Conservation (phyloP, 2,329 filamentous ascomycete genomes). For the Bipolaris gigantea region DNA sequence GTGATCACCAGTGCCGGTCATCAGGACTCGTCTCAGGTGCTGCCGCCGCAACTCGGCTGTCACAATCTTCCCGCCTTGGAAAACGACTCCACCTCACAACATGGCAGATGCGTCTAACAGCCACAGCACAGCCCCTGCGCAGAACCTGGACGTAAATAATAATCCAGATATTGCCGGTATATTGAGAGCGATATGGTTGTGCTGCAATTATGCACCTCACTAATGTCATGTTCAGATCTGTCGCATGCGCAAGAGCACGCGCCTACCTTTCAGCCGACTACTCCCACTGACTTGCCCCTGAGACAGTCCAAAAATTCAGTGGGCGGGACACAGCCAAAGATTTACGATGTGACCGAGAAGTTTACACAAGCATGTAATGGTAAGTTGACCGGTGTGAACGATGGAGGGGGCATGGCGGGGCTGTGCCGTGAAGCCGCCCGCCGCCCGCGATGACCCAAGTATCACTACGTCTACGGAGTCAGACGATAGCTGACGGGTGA, state of each 20-base stretch:
- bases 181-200: slow-evolving; percentile 16
- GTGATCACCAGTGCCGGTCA: slow-evolving; percentile 5
- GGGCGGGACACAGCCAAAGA: slow-evolving; percentile 38
- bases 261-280: slow-evolving; percentile 17
- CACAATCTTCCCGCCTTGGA: slow-evolving; percentile 36
- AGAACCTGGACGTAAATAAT: slow-evolving; percentile 7
- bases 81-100: slow-evolving; percentile 37
- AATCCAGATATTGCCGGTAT: slow-evolving; percentile 23
- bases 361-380: slow-evolving; percentile 57
- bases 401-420: slow-evolving; percentile 23
- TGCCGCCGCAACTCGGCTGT: slow-evolving; percentile 23
- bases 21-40: slow-evolving; percentile 2
- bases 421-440: slow-evolving; percentile 3
- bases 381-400: slow-evolving; percentile 31
- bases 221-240: slow-evolving; percentile 16
- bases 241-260: slow-evolving; percentile 21
- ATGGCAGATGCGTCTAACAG: slow-evolving; percentile 36
- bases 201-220: not conserved
- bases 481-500: slow-evolving; percentile 16
- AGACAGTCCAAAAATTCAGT: slow-evolving; percentile 32
- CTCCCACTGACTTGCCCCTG: slow-evolving; percentile 32
- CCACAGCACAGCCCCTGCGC: slow-evolving; percentile 28
- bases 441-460: not conserved
- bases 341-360: slow-evolving; percentile 59
- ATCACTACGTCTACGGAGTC: not conserved